These are phyloP conservation scores for Apium graveolens DNA, from an alignment of 129 eudicot genomes.

Conservation along the genomic window DNA sequence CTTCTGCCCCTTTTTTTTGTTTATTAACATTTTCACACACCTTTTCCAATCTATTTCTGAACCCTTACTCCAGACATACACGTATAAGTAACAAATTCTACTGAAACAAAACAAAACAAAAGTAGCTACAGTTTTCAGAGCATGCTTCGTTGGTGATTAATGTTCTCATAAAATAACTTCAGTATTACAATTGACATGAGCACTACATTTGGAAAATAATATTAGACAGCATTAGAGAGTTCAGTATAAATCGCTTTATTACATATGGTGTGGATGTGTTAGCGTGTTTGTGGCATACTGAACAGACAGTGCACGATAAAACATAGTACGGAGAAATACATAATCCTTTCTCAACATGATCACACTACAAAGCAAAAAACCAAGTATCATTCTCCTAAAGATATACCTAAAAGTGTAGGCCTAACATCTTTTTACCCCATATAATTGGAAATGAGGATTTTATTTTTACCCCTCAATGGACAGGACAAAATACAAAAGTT, in stretches of 20 bases:
- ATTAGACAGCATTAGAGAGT: background rate
- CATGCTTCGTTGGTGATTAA: background rate
- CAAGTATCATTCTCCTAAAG: background rate
- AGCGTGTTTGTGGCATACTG: background rate
- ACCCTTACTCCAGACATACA: background rate
- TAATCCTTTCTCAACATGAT: background rate
- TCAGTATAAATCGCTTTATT: background rate
- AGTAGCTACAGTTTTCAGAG: background rate
- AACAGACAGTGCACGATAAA: background rate
- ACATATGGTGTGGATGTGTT: background rate
- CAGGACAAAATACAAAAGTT: background rate
- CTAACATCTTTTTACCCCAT: background rate
- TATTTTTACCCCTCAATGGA: background rate
- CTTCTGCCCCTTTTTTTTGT: background rate
- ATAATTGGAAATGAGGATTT: slow-evolving; percentile 1
- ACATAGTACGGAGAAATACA: background rate
- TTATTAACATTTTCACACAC: background rate
- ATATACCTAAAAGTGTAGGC: background rate
- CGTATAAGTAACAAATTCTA: background rate
- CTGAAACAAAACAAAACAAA: background rate
- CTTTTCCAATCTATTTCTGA: background rate
- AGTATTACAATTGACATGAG: background rate
- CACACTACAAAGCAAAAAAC: background rate
- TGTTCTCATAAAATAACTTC: background rate
- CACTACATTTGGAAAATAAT: background rate